Conservation (phyloP, 75 land plant genomes). For the Pinus tabuliformis region DNA sequence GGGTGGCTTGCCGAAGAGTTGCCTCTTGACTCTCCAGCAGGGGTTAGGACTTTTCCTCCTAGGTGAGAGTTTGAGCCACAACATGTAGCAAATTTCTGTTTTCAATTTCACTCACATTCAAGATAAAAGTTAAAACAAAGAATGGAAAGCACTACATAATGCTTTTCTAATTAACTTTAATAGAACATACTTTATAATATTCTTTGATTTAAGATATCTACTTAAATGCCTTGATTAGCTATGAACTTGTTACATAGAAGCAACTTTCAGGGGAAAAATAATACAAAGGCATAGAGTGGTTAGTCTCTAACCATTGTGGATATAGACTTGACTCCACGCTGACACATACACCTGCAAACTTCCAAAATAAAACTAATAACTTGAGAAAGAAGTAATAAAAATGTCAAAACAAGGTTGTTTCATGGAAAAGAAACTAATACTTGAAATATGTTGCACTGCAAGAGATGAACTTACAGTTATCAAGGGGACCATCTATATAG, state of each 20-base stretch:
- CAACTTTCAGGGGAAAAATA: not conserved
- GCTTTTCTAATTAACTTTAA: not conserved
- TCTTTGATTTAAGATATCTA: not conserved
- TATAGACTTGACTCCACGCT: slow-evolving; percentile 68
- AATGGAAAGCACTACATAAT: not conserved
- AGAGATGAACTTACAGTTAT: slow-evolving; percentile 52
- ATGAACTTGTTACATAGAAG: not conserved
- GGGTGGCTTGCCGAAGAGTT: no score
- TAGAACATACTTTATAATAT: not conserved
- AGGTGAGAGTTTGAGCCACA: no score
- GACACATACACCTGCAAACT: slow-evolving; percentile 64
- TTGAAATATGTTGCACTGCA: not conserved
- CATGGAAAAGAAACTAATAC: slow-evolving; percentile 2
- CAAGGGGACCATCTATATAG: slow-evolving; percentile 74
- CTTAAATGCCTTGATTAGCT: not conserved
- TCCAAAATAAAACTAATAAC: not conserved
- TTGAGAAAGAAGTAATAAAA: not conserved
- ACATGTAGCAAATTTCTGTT: not conserved
- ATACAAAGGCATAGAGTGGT: no score
- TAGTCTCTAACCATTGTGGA: slow-evolving; percentile 53
- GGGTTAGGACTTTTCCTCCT: no score
- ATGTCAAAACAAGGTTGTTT: not conserved
- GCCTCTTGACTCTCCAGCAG: no score
- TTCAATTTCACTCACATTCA: not conserved
- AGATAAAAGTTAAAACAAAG: not conserved